Evolutionary conservation across 441 rosid genomes (phyloP).

Genomic region (Pelargonium citronellum): DNA sequence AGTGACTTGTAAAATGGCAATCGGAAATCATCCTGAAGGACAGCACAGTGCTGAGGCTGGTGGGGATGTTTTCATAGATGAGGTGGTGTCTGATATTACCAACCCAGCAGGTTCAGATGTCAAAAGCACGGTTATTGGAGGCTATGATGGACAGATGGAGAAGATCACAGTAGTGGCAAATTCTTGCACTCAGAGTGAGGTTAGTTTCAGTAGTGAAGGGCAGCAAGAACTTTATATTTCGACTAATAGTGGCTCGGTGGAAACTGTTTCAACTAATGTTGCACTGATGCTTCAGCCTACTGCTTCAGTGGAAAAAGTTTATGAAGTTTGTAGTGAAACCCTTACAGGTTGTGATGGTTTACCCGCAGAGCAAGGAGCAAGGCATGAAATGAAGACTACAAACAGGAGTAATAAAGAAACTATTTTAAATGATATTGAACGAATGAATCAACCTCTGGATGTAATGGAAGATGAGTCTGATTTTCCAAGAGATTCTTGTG

Average conservation of each 20-base stretch:
- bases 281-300: background rate
- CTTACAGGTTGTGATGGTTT: constrained; percentile 16
- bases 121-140: constrained; percentile 15
- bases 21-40: constrained; percentile 20
- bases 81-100: constrained; percentile 11
- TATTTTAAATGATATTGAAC: constrained; percentile 14
- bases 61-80: constrained; percentile 14
- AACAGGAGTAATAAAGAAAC: constrained; percentile 16
- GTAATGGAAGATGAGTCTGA: constrained; percentile 25
- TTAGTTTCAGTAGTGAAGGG: constrained; percentile 4
- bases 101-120: constrained; percentile 15
- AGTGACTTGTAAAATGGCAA: constrained; percentile 20
- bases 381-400: constrained; percentile 26
- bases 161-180: constrained; percentile 20
- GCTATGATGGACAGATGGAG: constrained; percentile 20
- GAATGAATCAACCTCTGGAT: constrained; percentile 23
- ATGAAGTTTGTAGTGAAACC: background rate
- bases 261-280: background rate
- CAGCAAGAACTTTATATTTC: background rate
- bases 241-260: background rate
- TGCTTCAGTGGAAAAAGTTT: background rate
- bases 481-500: constrained; percentile 17
- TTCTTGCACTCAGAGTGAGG: constrained; percentile 25
- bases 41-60: constrained; percentile 13
- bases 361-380: constrained; percentile 27